Base-by-base conservation (phyloP, 208 protist species). In the Leishmania lainsoni region DNA sequence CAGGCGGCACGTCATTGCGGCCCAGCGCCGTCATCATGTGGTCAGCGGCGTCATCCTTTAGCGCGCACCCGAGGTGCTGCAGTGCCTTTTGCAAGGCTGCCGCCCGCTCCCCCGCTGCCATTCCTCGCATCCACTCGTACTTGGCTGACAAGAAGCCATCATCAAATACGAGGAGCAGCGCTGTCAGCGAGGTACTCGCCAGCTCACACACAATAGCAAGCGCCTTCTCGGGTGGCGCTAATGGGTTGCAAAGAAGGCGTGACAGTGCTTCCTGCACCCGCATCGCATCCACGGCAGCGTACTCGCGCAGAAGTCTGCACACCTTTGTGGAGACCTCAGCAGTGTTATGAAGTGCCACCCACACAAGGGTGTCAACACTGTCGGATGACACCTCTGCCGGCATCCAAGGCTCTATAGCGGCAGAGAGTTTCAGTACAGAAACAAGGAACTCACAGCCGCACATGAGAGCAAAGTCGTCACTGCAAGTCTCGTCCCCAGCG, bases 361-460 rank as follows among this genome's bases (percentile, higher is more conserved):
- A 75, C 20, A 89, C 75, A n/a, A 94, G 70, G 29, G 70, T 72
- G 56, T 85, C 85, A 14, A 85, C 80, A 3, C 82, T 73, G 20
- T 78, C 74, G 4, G 69, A 35, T 61, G 75, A 58, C 29, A 74
- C 76, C 16, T 84, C 80, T 26, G 73, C 83, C 4, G 82, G 71
- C 45, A 93, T 66, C 83, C 87, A 91, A n/a, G 80, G 81, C 58
- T 59, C 63, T n/a, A 94, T 70, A 26, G 59, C 81, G 10, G 75
- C 52, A 32, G 86, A 83, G 2, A 94, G 81, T 52, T 79, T 84
- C 58, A 94, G 65, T 39, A 94, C 39, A 16, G 83, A 81, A 63
- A 89, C 85, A 16, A 93, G 68, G 66, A 92, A 87, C 78, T 94
- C 91, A 63, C 84, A 90, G 49, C 66, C 75, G 73, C 90, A 88